Percentiles rank a stretch among this genome's conserved stretches.
Evolutionary conservation across 352 stramenopile species (phyloP).

Genomic region (Globisporangium megalacanthum): DNA sequence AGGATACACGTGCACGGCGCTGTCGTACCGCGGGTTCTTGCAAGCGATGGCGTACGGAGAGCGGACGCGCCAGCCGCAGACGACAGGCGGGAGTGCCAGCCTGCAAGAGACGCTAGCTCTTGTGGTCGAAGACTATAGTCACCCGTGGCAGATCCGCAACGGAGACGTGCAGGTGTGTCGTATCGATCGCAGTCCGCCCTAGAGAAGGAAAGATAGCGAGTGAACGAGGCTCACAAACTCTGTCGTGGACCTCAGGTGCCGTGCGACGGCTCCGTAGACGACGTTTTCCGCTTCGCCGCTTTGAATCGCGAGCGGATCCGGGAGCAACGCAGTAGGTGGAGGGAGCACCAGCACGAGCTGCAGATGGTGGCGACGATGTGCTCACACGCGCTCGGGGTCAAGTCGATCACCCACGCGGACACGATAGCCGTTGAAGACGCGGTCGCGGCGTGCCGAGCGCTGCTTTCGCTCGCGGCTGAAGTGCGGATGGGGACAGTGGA

Average conservation of each 20-base stretch:
- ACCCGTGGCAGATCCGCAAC: constrained; percentile 34
- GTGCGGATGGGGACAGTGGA: constrained; percentile 12
- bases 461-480: constrained; percentile 27
- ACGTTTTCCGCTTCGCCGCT: constrained; percentile 18
- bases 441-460: constrained; percentile 26
- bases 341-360: constrained; percentile 31
- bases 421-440: constrained; percentile 25
- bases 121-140: constrained; percentile 37
- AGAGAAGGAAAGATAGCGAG: too few relatives aligned
- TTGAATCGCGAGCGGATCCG: constrained; percentile 23
- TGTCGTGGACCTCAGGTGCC: constrained; percentile 8
- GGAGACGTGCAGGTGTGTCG: constrained; percentile 26
- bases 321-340: constrained; percentile 18
- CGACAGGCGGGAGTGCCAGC: constrained; percentile 1
- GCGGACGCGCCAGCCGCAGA: background rate
- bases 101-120: constrained; percentile 34
- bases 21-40: constrained; percentile 48
- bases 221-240: background rate
- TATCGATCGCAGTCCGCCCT: background rate
- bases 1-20: constrained; percentile 44
- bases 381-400: constrained; percentile 24
- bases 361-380: constrained; percentile 27
- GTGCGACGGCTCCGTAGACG: constrained; percentile 21
- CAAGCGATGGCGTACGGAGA: constrained; percentile 24
- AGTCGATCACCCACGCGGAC: constrained; percentile 26